phyloP scores from a whole-genome alignment of 306 rosid genomes.

The Quercus alba region DNA sequence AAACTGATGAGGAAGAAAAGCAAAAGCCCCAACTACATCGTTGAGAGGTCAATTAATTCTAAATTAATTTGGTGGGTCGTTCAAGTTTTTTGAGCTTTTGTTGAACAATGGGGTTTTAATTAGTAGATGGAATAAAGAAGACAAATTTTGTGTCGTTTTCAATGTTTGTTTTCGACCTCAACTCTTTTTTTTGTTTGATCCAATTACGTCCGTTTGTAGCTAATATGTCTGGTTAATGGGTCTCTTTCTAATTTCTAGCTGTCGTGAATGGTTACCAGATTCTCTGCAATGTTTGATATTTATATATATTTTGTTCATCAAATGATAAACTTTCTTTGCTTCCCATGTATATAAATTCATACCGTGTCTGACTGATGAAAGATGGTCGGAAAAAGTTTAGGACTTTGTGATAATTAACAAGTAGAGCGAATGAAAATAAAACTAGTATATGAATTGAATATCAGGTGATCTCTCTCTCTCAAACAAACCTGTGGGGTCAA shows the following conservation, averaged over 20 bases:
- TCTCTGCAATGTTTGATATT: neutral
- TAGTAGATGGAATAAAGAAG: neutral
- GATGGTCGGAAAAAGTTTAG: too few relatives aligned
- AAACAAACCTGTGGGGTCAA: too few relatives aligned
- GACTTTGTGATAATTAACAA: too few relatives aligned
- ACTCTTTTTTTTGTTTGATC: neutral
- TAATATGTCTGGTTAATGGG: slow-evolving; percentile 13
- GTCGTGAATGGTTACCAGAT: neutral
- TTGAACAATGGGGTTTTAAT: neutral
- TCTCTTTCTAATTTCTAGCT: slow-evolving; percentile 15
- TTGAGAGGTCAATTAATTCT: neutral
- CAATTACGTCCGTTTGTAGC: neutral
- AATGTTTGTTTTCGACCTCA: neutral
- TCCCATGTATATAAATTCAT: too few relatives aligned
- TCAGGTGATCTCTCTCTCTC: too few relatives aligned
- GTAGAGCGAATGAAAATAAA: too few relatives aligned
- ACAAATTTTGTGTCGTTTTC: neutral
- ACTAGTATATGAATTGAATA: too few relatives aligned
- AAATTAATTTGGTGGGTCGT: neutral
- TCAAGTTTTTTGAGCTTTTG: neutral
- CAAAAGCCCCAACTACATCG: neutral
- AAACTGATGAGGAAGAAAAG: neutral
- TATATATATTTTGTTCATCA: too few relatives aligned
- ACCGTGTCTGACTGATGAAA: too few relatives aligned
- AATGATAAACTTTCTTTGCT: too few relatives aligned